These are phyloP conservation scores for Yamadazyma trypodendri DNA, from an alignment of 1,139 yeast species.

Conservation along the genomic window DNA sequence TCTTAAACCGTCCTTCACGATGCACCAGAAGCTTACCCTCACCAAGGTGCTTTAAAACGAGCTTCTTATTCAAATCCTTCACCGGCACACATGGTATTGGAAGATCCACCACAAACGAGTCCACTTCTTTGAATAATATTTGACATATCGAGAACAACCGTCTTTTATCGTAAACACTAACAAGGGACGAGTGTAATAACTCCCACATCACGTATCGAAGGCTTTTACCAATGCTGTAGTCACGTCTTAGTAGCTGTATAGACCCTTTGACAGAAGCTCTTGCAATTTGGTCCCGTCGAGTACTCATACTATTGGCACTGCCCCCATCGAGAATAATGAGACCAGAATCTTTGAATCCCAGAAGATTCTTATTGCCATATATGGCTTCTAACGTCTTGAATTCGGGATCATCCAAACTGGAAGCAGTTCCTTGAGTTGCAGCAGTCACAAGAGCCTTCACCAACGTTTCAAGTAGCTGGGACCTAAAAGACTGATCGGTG, in stretches of 20 bases:
- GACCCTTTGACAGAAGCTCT: slow-evolving; percentile 59
- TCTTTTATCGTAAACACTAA: slow-evolving; percentile 62
- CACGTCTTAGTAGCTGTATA: slow-evolving; percentile 63
- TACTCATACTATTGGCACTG: slow-evolving; percentile 4
- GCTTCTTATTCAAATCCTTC: slow-evolving; percentile 53
- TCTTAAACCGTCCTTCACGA: slow-evolving; percentile 47
- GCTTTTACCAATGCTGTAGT: slow-evolving; percentile 63
- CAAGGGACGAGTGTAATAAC: slow-evolving; percentile 58
- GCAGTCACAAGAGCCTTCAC: slow-evolving; percentile 58
- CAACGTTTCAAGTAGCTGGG: slow-evolving; percentile 49
- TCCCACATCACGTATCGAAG: slow-evolving; percentile 66
- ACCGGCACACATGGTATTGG: slow-evolving; percentile 57
- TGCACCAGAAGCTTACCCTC: slow-evolving; percentile 44
- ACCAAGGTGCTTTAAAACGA: slow-evolving; percentile 55
- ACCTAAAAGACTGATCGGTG: slow-evolving; percentile 48
- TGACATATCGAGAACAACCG: slow-evolving; percentile 63
- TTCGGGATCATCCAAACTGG: slow-evolving; percentile 58
- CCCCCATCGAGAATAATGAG: slow-evolving; percentile 51
- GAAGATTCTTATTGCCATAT: slow-evolving; percentile 9
- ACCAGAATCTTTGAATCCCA: slow-evolving; percentile 20
- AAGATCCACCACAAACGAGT: slow-evolving; percentile 58
- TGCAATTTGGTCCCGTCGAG: slow-evolving; percentile 45
- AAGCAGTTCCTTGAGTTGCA: slow-evolving; percentile 64
- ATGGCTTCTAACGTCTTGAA: slow-evolving; percentile 39
- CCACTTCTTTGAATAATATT: slow-evolving; percentile 63